These are phyloP conservation scores for Botrytis fragariae DNA, from an alignment of 2,329 filamentous ascomycete species.

Conservation along the genomic window DNA sequence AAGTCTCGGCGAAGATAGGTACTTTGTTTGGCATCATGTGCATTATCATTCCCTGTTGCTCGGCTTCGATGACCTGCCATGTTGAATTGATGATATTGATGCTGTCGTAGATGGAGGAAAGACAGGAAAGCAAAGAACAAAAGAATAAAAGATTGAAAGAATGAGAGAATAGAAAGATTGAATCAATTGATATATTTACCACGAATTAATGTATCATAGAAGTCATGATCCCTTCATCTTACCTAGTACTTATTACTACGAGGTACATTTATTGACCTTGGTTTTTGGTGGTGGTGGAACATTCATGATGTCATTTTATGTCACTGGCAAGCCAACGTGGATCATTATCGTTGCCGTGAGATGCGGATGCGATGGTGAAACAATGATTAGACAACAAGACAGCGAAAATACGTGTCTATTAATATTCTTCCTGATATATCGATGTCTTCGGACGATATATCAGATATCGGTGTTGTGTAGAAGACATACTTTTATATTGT, in stretches of 20 bases:
- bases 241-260: neutral
- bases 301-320: constrained; percentile 11
- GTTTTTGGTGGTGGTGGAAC: constrained; percentile 9
- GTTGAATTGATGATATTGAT: neutral
- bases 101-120: neutral
- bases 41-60: neutral
- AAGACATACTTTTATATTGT: neutral
- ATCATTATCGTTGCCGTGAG: neutral
- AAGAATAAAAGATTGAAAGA: too few relatives aligned
- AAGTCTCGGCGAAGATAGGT: constrained; percentile 15
- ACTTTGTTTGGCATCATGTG: neutral
- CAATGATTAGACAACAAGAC: neutral
- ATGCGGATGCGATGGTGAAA: neutral
- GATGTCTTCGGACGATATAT: neutral
- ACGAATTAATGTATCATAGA: neutral
- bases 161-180: neutral
- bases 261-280: neutral
- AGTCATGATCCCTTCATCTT: neutral
- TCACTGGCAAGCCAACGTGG: neutral
- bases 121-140: neutral
- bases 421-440: neutral
- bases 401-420: neutral
- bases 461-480: neutral
- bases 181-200: neutral
- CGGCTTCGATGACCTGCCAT: constrained; percentile 12